Evolutionary conservation across 495 filamentous ascomycete species (phyloP).

Genomic region (Wilcoxina mikolae): DNA sequence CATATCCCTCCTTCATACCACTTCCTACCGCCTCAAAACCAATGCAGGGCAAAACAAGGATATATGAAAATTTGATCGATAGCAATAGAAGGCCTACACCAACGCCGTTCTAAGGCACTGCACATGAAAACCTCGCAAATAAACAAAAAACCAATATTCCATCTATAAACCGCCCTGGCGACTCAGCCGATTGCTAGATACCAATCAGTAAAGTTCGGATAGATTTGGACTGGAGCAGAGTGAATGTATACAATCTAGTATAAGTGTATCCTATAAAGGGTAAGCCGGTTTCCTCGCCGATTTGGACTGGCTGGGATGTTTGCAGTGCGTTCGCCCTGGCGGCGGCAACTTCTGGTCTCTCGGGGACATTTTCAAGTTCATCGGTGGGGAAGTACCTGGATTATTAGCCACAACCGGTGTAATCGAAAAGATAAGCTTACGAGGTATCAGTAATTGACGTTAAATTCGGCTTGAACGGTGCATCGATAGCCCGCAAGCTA

Average conservation of each 20-base stretch:
- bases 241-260: slow-evolving; percentile 72
- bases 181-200: slow-evolving; percentile 7
- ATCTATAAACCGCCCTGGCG: slow-evolving; percentile 8
- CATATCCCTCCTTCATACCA: too few relatives aligned
- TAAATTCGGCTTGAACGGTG: slow-evolving; percentile 87
- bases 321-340: slow-evolving; percentile 38
- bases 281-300: slow-evolving; percentile 69
- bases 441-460: slow-evolving; percentile 84
- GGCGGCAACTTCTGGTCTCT: slow-evolving; percentile 24
- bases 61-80: too few relatives aligned
- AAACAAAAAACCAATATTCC: too few relatives aligned
- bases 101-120: too few relatives aligned
- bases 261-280: slow-evolving; percentile 98
- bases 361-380: slow-evolving; percentile 54
- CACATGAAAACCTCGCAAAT: too few relatives aligned
- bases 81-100: too few relatives aligned
- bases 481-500: slow-evolving; percentile 73
- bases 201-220: neutral
- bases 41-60: too few relatives aligned
- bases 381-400: slow-evolving; percentile 86
- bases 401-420: slow-evolving; percentile 3
- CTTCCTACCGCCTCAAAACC: too few relatives aligned
- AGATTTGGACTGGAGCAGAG: neutral
- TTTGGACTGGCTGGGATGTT: slow-evolving; percentile 29
- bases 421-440: slow-evolving; percentile 9